Percentiles rank a stretch among this genome's conserved stretches.
These are phyloP conservation scores for Lactuca saligna DNA, from an alignment of 129 eudicot species.

Conservation along the genomic window DNA sequence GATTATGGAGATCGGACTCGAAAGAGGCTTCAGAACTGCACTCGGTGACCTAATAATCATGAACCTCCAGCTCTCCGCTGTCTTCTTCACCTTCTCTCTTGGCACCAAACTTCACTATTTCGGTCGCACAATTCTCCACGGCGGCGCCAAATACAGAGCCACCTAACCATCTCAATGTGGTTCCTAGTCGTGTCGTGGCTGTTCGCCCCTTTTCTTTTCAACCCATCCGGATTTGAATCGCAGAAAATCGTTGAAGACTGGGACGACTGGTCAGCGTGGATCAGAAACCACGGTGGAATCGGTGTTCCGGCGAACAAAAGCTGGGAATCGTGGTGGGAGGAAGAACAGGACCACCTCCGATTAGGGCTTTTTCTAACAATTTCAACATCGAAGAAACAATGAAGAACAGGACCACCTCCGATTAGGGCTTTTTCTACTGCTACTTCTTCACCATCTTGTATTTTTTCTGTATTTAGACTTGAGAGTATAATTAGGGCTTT, in stretches of 20 bases:
- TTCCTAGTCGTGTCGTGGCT: slow-evolving; percentile 62
- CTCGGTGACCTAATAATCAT: slow-evolving; percentile 73
- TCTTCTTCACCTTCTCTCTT: slow-evolving; percentile 92
- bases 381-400: no score
- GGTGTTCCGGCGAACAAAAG: slow-evolving; percentile 42
- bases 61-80: slow-evolving; percentile 91
- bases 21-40: slow-evolving; percentile 91
- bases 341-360: slow-evolving; percentile 66
- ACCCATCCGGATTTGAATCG: slow-evolving; percentile 80
- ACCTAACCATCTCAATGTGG: slow-evolving; percentile 75
- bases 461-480: no score
- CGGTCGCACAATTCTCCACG: slow-evolving; percentile 89
- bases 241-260: slow-evolving; percentile 73
- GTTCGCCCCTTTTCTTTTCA: slow-evolving; percentile 77
- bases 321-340: slow-evolving; percentile 91
- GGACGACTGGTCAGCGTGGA: slow-evolving; percentile 71
- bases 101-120: slow-evolving; percentile 94
- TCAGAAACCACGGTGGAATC: slow-evolving; percentile 23
- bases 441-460: no score
- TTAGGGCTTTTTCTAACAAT: no score
- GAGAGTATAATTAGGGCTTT: no score
- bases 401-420: no score
- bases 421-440: no score
- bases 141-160: slow-evolving; percentile 98
- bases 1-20: slow-evolving; percentile 96